Conservation (phyloP, 2,329 filamentous ascomycete genomes). For the Triangularia setosa region DNA sequence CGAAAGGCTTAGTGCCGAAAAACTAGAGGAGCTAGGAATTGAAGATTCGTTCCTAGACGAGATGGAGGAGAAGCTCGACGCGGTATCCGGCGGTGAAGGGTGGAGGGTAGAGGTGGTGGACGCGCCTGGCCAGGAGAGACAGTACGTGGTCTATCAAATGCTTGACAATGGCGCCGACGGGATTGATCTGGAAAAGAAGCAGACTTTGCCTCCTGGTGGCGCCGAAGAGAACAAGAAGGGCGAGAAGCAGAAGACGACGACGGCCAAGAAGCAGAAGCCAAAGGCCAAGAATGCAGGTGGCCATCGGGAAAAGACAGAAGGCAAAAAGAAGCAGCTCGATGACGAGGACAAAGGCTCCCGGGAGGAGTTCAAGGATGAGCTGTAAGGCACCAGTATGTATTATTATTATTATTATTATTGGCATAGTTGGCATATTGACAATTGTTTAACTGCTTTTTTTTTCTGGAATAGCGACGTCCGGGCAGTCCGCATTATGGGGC, state of each 20-base stretch:
- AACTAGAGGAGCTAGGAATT: slow-evolving; percentile 65
- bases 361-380: slow-evolving; percentile 51
- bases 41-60: slow-evolving; percentile 64
- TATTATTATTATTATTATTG: too few relatives aligned
- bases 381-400: slow-evolving; percentile 33
- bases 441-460: neutral
- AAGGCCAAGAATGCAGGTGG: slow-evolving; percentile 7
- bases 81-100: slow-evolving; percentile 58
- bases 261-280: neutral
- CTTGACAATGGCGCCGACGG: slow-evolving; percentile 1
- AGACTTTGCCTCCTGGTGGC: neutral
- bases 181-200: neutral
- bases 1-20: slow-evolving; percentile 58
- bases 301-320: slow-evolving; percentile 1
- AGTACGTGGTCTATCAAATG: slow-evolving; percentile 15
- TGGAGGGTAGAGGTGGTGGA: slow-evolving; percentile 83
- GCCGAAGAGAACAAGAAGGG: neutral
- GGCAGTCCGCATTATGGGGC: neutral
- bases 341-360: slow-evolving; percentile 42
- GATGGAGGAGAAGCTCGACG: slow-evolving; percentile 62
- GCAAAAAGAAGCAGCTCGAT: slow-evolving; percentile 5
- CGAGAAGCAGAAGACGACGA: neutral
- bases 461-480: neutral
- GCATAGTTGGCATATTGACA: too few relatives aligned
- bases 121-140: slow-evolving; percentile 49